phyloP scores from a whole-genome alignment of 768 basidiomycete species.

The Mrakia hoshinonis region DNA sequence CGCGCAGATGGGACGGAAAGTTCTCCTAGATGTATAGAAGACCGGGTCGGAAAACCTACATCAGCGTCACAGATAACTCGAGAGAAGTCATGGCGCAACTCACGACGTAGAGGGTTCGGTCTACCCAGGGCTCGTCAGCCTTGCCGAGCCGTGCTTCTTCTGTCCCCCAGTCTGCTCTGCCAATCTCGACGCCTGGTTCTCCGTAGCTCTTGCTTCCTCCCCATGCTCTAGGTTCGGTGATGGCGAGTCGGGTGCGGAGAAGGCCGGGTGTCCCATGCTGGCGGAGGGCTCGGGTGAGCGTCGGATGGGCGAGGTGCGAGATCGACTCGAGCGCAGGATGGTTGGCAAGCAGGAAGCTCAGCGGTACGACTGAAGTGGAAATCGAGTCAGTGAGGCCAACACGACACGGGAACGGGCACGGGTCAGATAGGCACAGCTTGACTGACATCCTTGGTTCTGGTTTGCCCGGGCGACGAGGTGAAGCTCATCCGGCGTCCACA shows the following conservation, averaged over 20 bases:
- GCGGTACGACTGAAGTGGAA: neutral
- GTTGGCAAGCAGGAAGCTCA: neutral
- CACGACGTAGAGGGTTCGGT: neutral
- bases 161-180: neutral
- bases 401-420: too few species aligned
- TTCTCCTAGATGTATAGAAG: neutral
- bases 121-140: neutral
- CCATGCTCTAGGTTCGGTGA: constrained; percentile 5
- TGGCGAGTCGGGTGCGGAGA: neutral
- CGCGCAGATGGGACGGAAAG: constrained; percentile 2
- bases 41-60: neutral
- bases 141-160: neutral
- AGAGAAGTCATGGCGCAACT: neutral
- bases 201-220: constrained; percentile 7
- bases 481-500: constrained; percentile 3
- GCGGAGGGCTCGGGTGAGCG: constrained; percentile 7
- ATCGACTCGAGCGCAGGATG: neutral
- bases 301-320: neutral
- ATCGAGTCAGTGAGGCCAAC: neutral
- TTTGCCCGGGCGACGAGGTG: constrained; percentile 9
- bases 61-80: neutral
- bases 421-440: too few species aligned
- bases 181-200: neutral
- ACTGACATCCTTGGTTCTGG: constrained; percentile 9
- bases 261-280: neutral